phyloP scores from a whole-genome alignment of 2,329 filamentous ascomycete genomes.

The Plenodomus lindquistii region DNA sequence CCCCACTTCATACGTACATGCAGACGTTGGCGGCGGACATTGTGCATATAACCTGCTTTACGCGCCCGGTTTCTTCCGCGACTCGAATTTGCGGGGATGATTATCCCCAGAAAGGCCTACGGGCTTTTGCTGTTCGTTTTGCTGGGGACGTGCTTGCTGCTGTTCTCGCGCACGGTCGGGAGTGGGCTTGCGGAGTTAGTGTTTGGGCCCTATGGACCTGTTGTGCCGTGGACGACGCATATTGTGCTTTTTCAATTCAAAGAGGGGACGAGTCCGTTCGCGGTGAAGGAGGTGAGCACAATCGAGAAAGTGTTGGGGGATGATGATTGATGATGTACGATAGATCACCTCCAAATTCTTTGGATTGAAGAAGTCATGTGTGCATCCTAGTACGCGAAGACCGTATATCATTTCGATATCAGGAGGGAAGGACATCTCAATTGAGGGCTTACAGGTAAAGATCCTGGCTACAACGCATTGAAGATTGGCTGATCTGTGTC shows the following conservation, averaged over 20 bases:
- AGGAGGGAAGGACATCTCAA: conserved; percentile 40
- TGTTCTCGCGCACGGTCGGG: conserved; percentile 24
- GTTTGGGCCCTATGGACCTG: conserved; percentile 17
- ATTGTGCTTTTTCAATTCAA: conserved; percentile 43
- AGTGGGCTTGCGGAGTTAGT: conserved; percentile 20
- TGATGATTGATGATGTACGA: conserved; percentile 7
- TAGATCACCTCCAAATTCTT: conserved; percentile 38
- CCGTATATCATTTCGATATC: conserved; percentile 37
- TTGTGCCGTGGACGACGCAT: conserved; percentile 31
- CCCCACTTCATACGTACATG: neutral
- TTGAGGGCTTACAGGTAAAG: conserved; percentile 37
- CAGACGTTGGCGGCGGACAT: neutral
- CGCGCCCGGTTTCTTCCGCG: neutral
- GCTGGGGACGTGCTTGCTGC: conserved; percentile 12
- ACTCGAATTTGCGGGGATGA: conserved; percentile 14
- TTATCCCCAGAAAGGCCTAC: conserved; percentile 27
- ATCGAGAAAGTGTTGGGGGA: neutral
- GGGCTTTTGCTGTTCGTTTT: conserved; percentile 17
- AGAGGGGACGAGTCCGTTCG: conserved; percentile 23
- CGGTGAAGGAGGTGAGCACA: conserved; percentile 38
- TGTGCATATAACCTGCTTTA: no score
- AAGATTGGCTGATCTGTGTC: conserved; percentile 52
- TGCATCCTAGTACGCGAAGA: conserved; percentile 28
- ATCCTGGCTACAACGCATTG: conserved; percentile 29
- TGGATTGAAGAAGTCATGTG: conserved; percentile 34